phyloP scores from a whole-genome alignment of 306 rosid genomes.

The Ammopiptanthus mongolicus region DNA sequence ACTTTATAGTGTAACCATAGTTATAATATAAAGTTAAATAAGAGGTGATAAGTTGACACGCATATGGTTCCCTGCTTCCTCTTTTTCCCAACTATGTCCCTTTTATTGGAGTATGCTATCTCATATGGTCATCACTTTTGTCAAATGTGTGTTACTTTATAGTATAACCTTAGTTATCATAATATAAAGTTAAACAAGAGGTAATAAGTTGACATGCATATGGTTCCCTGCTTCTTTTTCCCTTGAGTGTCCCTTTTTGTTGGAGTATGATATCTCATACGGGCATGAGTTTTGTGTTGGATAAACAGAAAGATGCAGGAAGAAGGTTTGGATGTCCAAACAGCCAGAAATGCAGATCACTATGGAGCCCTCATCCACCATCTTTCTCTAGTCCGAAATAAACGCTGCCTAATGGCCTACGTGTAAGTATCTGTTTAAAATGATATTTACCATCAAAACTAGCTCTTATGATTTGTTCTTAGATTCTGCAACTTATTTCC shows the following conservation, averaged over 20 bases:
- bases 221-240: neutral
- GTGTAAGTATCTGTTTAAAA: slow-evolving; percentile 39
- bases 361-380: slow-evolving; percentile 84
- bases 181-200: neutral
- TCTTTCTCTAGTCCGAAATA: slow-evolving; percentile 81
- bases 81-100: neutral
- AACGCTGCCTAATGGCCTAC: slow-evolving; percentile 83
- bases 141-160: neutral
- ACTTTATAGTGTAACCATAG: neutral
- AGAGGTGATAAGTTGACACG: slow-evolving; percentile 28
- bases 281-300: neutral
- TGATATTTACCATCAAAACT: neutral
- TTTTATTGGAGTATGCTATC: neutral
- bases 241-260: neutral
- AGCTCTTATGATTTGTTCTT: neutral
- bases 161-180: neutral
- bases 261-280: neutral
- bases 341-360: slow-evolving; percentile 79
- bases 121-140: neutral
- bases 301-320: slow-evolving; percentile 75
- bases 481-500: slow-evolving; percentile 11
- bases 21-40: neutral
- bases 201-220: neutral
- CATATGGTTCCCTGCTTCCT: neutral
- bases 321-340: slow-evolving; percentile 74